Evolutionary conservation across 176 grass and related monocot species (phyloP).

Genomic region (Tuctoria greenei): DNA sequence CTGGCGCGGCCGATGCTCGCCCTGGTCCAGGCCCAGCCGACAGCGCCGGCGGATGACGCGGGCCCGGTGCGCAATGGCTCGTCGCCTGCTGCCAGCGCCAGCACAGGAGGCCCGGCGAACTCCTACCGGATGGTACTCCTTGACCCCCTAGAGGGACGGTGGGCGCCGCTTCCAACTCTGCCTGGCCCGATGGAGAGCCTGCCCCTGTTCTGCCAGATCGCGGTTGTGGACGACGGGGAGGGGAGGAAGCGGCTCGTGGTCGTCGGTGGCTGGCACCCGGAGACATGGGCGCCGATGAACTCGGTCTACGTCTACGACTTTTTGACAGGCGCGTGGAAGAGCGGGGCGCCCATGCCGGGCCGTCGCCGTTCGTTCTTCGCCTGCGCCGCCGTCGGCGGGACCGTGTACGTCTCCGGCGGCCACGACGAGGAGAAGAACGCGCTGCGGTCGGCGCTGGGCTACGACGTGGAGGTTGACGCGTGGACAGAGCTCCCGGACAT

Average conservation of each 20-base stretch:
- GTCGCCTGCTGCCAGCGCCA: neutral
- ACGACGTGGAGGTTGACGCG: constrained; percentile 51
- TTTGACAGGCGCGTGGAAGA: constrained; percentile 47
- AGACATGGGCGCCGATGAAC: constrained; percentile 72
- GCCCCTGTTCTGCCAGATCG: constrained; percentile 81
- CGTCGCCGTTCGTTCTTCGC: constrained; percentile 76
- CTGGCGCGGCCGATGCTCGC: constrained; percentile 38
- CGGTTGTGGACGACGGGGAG: constrained; percentile 40
- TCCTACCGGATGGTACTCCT: constrained; percentile 57
- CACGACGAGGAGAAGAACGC: constrained; percentile 97
- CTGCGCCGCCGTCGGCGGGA: constrained; percentile 42
- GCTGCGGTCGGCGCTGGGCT: constrained; percentile 67
- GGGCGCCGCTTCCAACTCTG: constrained; percentile 47
- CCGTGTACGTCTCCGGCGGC: constrained; percentile 77
- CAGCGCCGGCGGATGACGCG: neutral
- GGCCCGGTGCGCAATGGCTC: constrained; percentile 24
- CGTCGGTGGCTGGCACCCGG: constrained; percentile 79
- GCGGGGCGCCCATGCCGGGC: constrained; percentile 54
- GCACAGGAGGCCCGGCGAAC: constrained; percentile 7
- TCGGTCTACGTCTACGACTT: constrained; percentile 79
- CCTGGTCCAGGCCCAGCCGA: constrained; percentile 37
- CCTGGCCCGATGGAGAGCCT: constrained; percentile 41
- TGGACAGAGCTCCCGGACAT: constrained; percentile 76
- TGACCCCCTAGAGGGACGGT: constrained; percentile 42
- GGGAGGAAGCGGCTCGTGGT: constrained; percentile 57